phyloP scores from a whole-genome alignment of 2,329 filamentous ascomycete genomes.

The Aspergillus tanneri region DNA sequence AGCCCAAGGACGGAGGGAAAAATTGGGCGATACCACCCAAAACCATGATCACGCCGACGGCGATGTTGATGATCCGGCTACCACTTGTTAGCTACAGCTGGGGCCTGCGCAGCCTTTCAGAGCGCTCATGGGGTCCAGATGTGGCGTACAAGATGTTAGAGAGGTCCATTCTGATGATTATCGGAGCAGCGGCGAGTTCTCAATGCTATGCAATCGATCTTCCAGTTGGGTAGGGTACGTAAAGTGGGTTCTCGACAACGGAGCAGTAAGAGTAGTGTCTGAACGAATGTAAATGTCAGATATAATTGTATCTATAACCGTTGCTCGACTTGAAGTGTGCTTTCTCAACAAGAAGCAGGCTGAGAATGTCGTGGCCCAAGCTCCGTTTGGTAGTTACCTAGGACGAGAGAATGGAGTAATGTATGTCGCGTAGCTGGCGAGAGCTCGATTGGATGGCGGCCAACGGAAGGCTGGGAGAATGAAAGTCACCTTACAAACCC shows the following conservation, averaged over 20 bases:
- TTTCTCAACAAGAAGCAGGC: neutral
- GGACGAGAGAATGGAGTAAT: neutral
- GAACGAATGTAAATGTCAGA: neutral
- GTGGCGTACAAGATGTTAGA: conserved; percentile 81
- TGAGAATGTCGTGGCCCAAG: conserved; percentile 13
- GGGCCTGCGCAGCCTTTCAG: conserved; percentile 14
- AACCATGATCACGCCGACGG: conserved; percentile 80
- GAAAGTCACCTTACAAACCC: conserved; percentile 4
- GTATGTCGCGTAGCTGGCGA: conserved; percentile 7
- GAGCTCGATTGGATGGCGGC: neutral
- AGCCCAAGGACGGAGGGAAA: conserved; percentile 50
- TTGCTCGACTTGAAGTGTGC: neutral
- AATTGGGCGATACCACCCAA: conserved; percentile 67
- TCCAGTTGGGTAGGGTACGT: conserved; percentile 1
- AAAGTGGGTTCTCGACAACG: too few relatives aligned
- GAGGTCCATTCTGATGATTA: conserved; percentile 71
- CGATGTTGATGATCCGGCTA: conserved; percentile 93
- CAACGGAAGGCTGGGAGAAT: neutral
- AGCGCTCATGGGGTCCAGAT: neutral
- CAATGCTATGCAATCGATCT: conserved; percentile 1
- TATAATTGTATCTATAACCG: neutral
- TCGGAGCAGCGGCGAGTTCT: neutral
- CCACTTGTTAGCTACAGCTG: conserved; percentile 16
- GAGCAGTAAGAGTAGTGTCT: too few relatives aligned
- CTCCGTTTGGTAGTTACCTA: neutral